A percentile compares a stretch with the other conserved stretches of the same genome.
Evolutionary conservation across 2,329 filamentous ascomycete genomes (phyloP).

Genomic region (Fusarium vanettenii): DNA sequence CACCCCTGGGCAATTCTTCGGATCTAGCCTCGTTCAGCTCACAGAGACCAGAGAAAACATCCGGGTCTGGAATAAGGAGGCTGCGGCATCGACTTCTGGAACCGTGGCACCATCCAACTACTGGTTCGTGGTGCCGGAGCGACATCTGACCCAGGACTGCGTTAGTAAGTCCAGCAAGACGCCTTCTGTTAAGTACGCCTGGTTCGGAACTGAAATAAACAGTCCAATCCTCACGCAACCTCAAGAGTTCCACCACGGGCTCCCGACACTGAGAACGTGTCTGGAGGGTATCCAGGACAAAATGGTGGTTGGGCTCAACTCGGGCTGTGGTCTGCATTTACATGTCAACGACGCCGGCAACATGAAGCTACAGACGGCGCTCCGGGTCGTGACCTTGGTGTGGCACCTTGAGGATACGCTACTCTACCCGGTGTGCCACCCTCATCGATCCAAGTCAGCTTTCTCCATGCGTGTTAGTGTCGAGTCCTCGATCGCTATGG

Average conservation of each 20-base stretch:
- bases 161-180: conserved; percentile 19
- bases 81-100: background rate
- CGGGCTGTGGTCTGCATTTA: conserved; percentile 41
- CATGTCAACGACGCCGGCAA: conserved; percentile 37
- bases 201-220: conserved; percentile 43
- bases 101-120: conserved; percentile 16
- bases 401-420: conserved; percentile 39
- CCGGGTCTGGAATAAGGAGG: conserved; percentile 35
- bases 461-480: conserved; percentile 31
- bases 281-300: conserved; percentile 28
- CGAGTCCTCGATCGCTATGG: conserved; percentile 30
- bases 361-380: conserved; percentile 32
- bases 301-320: conserved; percentile 41
- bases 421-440: conserved; percentile 39
- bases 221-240: conserved; percentile 35
- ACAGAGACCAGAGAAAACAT: conserved; percentile 17
- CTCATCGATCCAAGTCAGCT: conserved; percentile 32
- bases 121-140: conserved; percentile 39
- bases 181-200: conserved; percentile 34
- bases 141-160: conserved; percentile 35
- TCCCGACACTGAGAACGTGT: conserved; percentile 36
- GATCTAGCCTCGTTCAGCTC: conserved; percentile 20
- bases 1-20: conserved; percentile 9
- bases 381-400: conserved; percentile 34
- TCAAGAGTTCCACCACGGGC: conserved; percentile 29